These are phyloP conservation scores for Knoxdaviesia proteae DNA, from an alignment of 2,329 filamentous ascomycete genomes.

Conservation along the genomic window DNA sequence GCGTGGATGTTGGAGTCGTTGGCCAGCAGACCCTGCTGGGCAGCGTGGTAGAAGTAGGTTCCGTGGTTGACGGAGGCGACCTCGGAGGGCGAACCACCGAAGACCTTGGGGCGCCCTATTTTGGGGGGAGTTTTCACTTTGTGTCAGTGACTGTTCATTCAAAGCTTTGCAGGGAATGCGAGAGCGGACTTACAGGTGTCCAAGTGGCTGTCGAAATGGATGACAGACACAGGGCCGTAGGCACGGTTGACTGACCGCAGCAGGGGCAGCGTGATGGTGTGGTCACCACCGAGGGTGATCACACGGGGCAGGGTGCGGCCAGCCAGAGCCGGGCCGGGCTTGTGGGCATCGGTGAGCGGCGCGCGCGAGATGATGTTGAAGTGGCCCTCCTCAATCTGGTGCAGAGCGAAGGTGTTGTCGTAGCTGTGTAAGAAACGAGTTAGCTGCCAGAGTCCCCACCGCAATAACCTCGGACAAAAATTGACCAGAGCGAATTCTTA, in stretches of 20 bases:
- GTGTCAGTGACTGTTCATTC: constrained; percentile 4
- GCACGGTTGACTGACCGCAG: constrained; percentile 38
- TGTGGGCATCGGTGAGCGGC: constrained; percentile 47
- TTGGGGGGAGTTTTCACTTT: constrained; percentile 7
- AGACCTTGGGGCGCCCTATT: constrained; percentile 64
- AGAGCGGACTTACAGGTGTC: constrained; percentile 38
- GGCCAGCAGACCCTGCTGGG: constrained; percentile 53
- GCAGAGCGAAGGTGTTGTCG: constrained; percentile 62
- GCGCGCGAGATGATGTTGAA: constrained; percentile 50
- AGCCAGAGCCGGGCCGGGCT: constrained; percentile 45
- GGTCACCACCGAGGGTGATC: constrained; percentile 53
- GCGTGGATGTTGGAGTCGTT: constrained; percentile 80
- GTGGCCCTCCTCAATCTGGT: constrained; percentile 74
- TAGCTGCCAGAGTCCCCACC: too few relatives aligned
- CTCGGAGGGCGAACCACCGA: constrained; percentile 60
- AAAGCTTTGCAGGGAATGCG: neutral
- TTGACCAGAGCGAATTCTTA: constrained; percentile 19
- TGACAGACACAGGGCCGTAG: constrained; percentile 38
- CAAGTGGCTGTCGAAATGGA: constrained; percentile 42
- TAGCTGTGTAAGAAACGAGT: constrained; percentile 30
- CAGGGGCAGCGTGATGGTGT: constrained; percentile 39
- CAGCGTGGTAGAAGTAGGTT: constrained; percentile 73
- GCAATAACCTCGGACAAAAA: neutral
- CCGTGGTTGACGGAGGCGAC: constrained; percentile 68
- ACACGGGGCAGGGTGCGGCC: constrained; percentile 61